These are phyloP conservation scores for Aciculoconidium aculeatum DNA, from an alignment of 805 yeast species.

Conservation along the genomic window DNA sequence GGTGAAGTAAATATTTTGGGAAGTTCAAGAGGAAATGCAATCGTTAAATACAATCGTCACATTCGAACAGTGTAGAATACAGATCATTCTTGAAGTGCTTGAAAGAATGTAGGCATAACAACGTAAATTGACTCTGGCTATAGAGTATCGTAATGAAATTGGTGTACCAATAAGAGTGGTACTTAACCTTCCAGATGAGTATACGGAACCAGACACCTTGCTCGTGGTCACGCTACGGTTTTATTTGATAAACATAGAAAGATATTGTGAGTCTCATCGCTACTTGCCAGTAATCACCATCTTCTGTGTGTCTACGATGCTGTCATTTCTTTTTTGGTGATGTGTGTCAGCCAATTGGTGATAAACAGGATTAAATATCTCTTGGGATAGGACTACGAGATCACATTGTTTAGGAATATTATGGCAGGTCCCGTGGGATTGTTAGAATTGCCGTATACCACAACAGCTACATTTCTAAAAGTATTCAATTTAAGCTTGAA, in stretches of 20 bases:
- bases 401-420: conserved; percentile 29
- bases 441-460: conserved; percentile 34
- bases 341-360: conserved; percentile 37
- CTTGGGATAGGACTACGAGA: conserved; percentile 11
- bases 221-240: conserved; percentile 41
- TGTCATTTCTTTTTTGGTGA: conserved; percentile 28
- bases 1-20: no score
- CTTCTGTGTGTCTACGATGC: conserved; percentile 46
- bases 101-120: no score
- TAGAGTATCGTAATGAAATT: no score
- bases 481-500: conserved; percentile 31
- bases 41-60: no score
- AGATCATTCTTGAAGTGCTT: no score
- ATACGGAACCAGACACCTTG: conserved; percentile 55
- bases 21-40: no score
- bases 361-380: conserved; percentile 9
- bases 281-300: conserved; percentile 43
- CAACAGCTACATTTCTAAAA: conserved; percentile 26
- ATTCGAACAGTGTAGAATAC: no score
- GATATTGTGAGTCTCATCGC: conserved; percentile 52
- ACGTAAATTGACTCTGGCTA: no score
- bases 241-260: conserved; percentile 50
- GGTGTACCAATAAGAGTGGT: conserved; percentile 54
- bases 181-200: conserved; percentile 46
- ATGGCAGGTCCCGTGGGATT: conserved; percentile 38